Evolutionary conservation across 2,329 filamentous ascomycete genomes (phyloP).

Genomic region (Stemphylium beticola): DNA sequence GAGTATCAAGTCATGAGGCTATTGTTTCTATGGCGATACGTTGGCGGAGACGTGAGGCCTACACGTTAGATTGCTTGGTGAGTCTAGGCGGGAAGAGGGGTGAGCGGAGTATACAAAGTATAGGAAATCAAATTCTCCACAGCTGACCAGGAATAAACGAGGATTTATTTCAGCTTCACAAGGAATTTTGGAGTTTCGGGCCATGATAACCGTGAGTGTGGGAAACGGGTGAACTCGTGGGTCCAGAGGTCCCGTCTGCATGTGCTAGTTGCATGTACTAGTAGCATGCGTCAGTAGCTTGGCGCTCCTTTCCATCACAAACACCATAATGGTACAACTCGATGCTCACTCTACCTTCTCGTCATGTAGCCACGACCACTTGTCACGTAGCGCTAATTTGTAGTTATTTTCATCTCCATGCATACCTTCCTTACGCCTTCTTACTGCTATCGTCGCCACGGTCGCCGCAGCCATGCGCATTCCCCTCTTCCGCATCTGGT

Average conservation of each 20-base stretch:
- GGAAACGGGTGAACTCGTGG: slow-evolving; percentile 21
- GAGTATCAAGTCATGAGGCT: neutral
- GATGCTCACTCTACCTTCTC: slow-evolving; percentile 10
- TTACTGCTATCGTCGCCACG: neutral
- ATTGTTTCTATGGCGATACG: neutral
- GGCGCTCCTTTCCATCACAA: slow-evolving; percentile 22
- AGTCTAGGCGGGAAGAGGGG: neutral
- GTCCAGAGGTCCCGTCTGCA: slow-evolving; percentile 22
- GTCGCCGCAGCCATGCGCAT: slow-evolving; percentile 48
- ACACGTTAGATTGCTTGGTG: neutral
- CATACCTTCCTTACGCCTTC: slow-evolving; percentile 19
- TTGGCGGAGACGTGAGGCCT: neutral
- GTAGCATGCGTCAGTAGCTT: slow-evolving; percentile 26
- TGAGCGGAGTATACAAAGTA: neutral
- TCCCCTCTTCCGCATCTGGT: slow-evolving; percentile 78
- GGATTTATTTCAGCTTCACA: neutral
- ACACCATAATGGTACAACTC: slow-evolving; percentile 18
- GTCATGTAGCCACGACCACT: slow-evolving; percentile 26
- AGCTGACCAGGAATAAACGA: too few species aligned
- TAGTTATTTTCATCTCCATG: slow-evolving; percentile 33
- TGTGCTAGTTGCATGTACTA: too few species aligned
- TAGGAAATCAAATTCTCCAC: neutral
- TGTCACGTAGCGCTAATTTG: slow-evolving; percentile 26
- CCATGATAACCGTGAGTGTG: neutral
- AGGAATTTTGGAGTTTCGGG: slow-evolving; percentile 1